Percentiles rank a stretch among this genome's conserved stretches.
These are phyloP conservation scores for Papilionanthe hybrid DNA, from an alignment of 116 monocot species.

Conservation along the genomic window DNA sequence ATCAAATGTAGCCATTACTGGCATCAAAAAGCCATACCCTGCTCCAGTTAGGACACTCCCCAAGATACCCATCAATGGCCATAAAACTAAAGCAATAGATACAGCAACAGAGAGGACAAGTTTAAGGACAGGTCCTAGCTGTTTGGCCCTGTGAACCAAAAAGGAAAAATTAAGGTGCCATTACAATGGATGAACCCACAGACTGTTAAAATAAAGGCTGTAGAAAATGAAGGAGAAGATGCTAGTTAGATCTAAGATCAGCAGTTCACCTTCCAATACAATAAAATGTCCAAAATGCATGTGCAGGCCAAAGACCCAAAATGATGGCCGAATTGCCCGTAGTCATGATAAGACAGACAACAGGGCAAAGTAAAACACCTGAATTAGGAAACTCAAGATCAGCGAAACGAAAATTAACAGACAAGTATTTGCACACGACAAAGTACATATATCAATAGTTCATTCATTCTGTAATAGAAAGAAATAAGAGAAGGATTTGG, in stretches of 20 bases:
- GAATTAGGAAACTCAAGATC: constrained; percentile 9
- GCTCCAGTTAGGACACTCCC: constrained; percentile 60
- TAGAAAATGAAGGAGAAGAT: not conserved
- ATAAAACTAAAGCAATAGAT: constrained; percentile 36
- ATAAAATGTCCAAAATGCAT: constrained; percentile 77
- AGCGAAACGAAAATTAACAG: not conserved
- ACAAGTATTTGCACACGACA: not conserved
- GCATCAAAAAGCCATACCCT: constrained; percentile 82
- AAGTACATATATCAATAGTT: not conserved
- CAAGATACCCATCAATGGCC: constrained; percentile 55
- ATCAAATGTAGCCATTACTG: constrained; percentile 77
- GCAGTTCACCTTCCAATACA: constrained; percentile 60
- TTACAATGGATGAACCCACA: not conserved
- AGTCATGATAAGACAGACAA: constrained; percentile 62
- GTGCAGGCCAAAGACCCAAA: constrained; percentile 88
- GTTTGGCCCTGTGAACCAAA: constrained; percentile 63
- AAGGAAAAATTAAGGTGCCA: constrained; percentile 16
- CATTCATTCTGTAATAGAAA: not conserved
- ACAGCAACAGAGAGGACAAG: constrained; percentile 39
- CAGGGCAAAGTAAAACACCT: constrained; percentile 76
- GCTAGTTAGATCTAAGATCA: not conserved
- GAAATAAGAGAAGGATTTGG: not conserved
- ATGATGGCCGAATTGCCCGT: constrained; percentile 78
- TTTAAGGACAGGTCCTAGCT: constrained; percentile 77
- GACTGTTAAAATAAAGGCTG: not conserved